Percentiles rank a stretch among this genome's conserved stretches.
These are phyloP conservation scores for Penicillium canescens DNA, from an alignment of 495 filamentous ascomycete species.

Conservation along the genomic window DNA sequence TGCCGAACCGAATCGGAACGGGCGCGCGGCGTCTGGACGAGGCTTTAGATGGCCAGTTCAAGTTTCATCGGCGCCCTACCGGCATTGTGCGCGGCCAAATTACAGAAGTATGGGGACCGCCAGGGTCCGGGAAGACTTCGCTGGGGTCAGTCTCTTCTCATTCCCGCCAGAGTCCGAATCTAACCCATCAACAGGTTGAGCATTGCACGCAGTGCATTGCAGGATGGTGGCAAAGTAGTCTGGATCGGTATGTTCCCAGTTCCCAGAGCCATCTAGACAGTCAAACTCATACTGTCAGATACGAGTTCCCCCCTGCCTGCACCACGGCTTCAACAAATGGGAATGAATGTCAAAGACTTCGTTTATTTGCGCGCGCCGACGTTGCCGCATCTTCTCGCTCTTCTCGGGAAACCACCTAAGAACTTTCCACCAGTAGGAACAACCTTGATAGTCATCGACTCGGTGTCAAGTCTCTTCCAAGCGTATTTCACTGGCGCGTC, in stretches of 20 bases:
- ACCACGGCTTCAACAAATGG: conserved; percentile 38
- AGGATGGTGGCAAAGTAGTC: conserved; percentile 63
- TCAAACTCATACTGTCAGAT: conserved; percentile 36
- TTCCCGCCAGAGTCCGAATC: neutral
- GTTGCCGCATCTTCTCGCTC: conserved; percentile 74
- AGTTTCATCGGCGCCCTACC: conserved; percentile 3
- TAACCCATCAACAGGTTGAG: conserved; percentile 55
- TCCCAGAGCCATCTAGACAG: neutral
- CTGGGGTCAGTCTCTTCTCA: conserved; percentile 59
- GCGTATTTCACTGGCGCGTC: conserved; percentile 64
- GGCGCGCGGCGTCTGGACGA: conserved; percentile 64
- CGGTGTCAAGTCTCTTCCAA: conserved; percentile 70
- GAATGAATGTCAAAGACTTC: conserved; percentile 32
- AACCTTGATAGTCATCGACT: conserved; percentile 72
- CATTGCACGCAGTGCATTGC: conserved; percentile 62
- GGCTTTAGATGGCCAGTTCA: conserved; percentile 32
- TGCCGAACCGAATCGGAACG: conserved; percentile 58
- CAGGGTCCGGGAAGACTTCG: conserved; percentile 83
- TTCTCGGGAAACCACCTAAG: conserved; percentile 63
- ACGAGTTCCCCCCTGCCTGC: conserved; percentile 46
- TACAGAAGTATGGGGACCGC: conserved; percentile 88
- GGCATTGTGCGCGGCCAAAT: conserved; percentile 73
- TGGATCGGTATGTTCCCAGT: conserved; percentile 76
- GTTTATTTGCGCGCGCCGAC: conserved; percentile 50
- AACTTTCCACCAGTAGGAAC: conserved; percentile 60